These are phyloP conservation scores for Phyllosticta capitalensis DNA, from an alignment of 2,329 filamentous ascomycete species.

Conservation along the genomic window DNA sequence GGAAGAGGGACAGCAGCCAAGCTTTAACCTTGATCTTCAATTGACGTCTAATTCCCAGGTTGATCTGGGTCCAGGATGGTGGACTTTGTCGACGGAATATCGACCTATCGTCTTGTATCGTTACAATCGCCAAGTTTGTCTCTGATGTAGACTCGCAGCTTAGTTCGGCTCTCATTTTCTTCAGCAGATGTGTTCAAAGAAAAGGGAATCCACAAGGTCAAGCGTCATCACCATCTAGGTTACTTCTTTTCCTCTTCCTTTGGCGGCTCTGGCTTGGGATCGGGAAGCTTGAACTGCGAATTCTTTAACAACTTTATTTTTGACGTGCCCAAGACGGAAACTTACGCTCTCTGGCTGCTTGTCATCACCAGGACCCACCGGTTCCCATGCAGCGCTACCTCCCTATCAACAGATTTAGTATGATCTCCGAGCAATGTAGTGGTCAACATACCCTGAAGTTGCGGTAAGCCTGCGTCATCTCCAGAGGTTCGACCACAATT, in stretches of 20 bases:
- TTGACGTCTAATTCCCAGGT: not conserved
- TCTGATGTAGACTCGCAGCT: not conserved
- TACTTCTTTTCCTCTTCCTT: constrained; percentile 71
- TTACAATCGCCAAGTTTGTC: not conserved
- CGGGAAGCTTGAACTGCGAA: constrained; percentile 79
- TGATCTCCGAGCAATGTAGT: not conserved
- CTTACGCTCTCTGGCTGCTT: constrained; percentile 61
- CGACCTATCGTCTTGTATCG: not conserved
- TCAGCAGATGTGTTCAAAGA: not conserved
- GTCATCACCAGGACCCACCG: constrained; percentile 62
- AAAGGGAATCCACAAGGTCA: not conserved
- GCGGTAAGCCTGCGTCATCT: constrained; percentile 95
- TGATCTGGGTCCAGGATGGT: not conserved
- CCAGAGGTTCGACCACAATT: constrained; percentile 93
- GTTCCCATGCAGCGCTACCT: constrained; percentile 46
- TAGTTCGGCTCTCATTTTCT: not conserved
- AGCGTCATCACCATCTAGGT: not conserved
- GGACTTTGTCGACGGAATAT: not conserved
- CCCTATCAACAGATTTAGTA: constrained; percentile 1
- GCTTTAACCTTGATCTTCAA: not conserved
- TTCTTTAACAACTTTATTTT: constrained; percentile 9
- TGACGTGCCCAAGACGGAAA: constrained; percentile 15
- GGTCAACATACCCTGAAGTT: constrained; percentile 82
- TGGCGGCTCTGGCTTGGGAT: constrained; percentile 79
- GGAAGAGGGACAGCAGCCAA: too few species aligned